A percentile compares a stretch with the other conserved stretches of the same genome.
phyloP scores from a whole-genome alignment of 176 grass and related monocot species.

The Eleusine indica region DNA sequence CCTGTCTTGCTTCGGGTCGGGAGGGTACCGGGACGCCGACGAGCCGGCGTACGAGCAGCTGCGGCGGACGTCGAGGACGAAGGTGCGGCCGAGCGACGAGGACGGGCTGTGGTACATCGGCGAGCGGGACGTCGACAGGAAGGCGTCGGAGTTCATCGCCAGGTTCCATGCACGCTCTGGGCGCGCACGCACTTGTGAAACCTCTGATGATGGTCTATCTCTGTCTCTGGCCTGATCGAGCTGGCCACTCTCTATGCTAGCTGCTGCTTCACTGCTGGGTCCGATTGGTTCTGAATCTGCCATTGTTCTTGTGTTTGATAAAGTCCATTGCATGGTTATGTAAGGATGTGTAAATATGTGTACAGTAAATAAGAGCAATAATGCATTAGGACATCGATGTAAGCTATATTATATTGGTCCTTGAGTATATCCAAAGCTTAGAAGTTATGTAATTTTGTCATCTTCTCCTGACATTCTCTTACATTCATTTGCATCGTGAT shows the following conservation, averaged over 20 bases:
- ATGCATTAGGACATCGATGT: neutral
- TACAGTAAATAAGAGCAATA: constrained; percentile 28
- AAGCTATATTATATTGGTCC: neutral
- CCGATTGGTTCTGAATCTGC: constrained; percentile 10
- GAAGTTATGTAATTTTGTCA: neutral
- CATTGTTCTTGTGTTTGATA: neutral
- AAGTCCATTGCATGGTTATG: neutral
- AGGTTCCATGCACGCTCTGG: constrained; percentile 33
- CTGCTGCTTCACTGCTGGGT: neutral
- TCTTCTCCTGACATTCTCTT: constrained; percentile 16
- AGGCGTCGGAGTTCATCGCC: constrained; percentile 54
- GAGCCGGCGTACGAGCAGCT: constrained; percentile 42
- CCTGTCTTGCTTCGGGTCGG: constrained; percentile 44
- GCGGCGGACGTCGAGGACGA: constrained; percentile 42
- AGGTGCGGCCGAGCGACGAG: constrained; percentile 78
- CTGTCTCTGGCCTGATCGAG: neutral
- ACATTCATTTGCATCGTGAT: neutral
- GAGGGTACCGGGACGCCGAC: constrained; percentile 41
- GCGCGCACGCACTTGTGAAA: neutral
- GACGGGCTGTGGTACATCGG: constrained; percentile 61
- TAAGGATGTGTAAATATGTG: constrained; percentile 22
- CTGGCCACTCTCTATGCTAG: neutral
- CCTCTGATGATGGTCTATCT: neutral
- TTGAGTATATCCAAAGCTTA: neutral
- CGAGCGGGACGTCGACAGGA: constrained; percentile 69